phyloP scores from a whole-genome alignment of 495 filamentous ascomycete species.

The Beverwykella pulmonaria region DNA sequence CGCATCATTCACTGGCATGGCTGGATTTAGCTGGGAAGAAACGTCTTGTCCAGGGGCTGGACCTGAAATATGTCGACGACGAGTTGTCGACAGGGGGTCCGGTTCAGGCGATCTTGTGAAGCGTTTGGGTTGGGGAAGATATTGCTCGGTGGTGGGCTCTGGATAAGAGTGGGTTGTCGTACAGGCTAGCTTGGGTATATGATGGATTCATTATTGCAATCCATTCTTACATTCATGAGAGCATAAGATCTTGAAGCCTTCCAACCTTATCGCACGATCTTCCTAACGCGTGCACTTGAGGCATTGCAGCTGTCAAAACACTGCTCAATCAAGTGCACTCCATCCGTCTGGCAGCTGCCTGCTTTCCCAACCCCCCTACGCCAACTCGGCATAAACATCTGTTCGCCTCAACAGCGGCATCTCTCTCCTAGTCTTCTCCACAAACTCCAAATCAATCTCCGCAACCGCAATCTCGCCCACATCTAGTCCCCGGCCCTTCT shows the following conservation, averaged over 20 bases:
- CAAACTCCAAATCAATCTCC: constrained; percentile 46
- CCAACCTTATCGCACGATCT: too few relatives aligned
- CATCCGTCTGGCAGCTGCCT: neutral
- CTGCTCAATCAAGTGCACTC: neutral
- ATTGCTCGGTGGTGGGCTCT: neutral
- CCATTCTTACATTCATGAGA: too few relatives aligned
- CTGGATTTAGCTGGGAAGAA: constrained; percentile 9
- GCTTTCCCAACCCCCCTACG: constrained; percentile 38
- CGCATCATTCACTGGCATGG: constrained; percentile 21
- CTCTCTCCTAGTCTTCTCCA: constrained; percentile 48
- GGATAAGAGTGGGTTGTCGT: neutral
- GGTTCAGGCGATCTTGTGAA: constrained; percentile 25
- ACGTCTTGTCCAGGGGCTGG: constrained; percentile 10
- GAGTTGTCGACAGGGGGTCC: neutral
- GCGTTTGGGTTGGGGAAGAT: neutral
- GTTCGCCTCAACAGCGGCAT: constrained; percentile 51
- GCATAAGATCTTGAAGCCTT: too few relatives aligned
- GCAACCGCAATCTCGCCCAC: constrained; percentile 55
- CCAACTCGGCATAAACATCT: constrained; percentile 64
- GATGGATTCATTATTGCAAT: neutral
- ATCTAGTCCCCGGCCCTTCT: constrained; percentile 31
- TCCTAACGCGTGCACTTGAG: too few relatives aligned
- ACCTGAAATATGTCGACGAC: constrained; percentile 54
- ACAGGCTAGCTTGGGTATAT: neutral
- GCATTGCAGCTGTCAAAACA: neutral